These are phyloP conservation scores for Chamaenerion angustifolium DNA, from an alignment of 345 rosid genomes.

Conservation along the genomic window DNA sequence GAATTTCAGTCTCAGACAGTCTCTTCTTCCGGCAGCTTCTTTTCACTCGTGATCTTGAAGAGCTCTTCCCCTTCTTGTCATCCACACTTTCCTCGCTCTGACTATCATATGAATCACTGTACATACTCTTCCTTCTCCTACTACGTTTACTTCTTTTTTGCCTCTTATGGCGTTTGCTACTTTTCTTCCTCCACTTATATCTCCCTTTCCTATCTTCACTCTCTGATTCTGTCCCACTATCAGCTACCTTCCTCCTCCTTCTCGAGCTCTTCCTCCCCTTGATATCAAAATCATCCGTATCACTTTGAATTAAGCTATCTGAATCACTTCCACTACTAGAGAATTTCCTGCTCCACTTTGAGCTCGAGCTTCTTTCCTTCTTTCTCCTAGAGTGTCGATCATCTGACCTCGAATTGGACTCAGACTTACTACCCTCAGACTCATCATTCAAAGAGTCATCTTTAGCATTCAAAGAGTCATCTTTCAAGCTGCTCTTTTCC, in stretches of 20 bases:
- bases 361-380: conserved; percentile 23
- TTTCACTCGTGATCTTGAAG: conserved; percentile 14
- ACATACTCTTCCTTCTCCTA: conserved; percentile 14
- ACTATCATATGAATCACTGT: conserved; percentile 7
- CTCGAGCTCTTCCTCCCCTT: conserved; percentile 20
- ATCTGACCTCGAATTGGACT: conserved; percentile 11
- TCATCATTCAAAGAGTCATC: conserved; percentile 25
- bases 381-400: conserved; percentile 20
- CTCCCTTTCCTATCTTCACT: conserved; percentile 5
- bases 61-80: no score
- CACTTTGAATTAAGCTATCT: conserved; percentile 32
- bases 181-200: conserved; percentile 7
- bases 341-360: conserved; percentile 7
- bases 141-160: not conserved
- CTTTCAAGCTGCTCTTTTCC: no score
- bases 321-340: conserved; percentile 18
- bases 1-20: conserved; percentile 13
- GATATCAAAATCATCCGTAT: conserved; percentile 28
- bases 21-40: conserved; percentile 11
- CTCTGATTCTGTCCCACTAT: conserved; percentile 13
- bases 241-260: conserved; percentile 19
- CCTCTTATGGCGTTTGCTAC: conserved; percentile 4
- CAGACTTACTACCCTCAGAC: conserved; percentile 12
- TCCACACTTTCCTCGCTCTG: no score
- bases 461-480: no score